Evolutionary conservation across 768 basidiomycete species (phyloP), one percentile per base, ranked within the genome.

Genomic region (Cystobasidium onofrii): DNA sequence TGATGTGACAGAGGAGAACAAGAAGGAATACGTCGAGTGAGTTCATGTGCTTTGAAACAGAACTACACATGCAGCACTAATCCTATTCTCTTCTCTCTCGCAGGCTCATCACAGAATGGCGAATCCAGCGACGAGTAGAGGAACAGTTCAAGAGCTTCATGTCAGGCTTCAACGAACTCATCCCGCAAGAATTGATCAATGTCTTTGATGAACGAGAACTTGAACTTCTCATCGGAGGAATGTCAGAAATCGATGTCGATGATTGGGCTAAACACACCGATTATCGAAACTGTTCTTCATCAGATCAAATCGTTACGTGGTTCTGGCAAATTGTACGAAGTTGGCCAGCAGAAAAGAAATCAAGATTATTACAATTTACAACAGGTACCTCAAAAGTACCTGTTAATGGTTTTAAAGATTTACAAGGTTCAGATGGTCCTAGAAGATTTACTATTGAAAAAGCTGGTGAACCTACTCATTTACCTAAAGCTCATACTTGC

Each of bases 91-190:
- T 57, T 27, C n/a, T 27, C 31, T 31, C 46, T 6, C 43, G 31
- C 77, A 83, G 83, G 75, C 84, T 83, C 70, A 88, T 98, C 74
- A 93, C 97, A 64, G 94, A 96, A 79, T 95, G 97, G 84, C 92
- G 96, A 80, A 98, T 99, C 82, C 90, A 90, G 74, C 89, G 89
- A 80, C 92, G 96, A 72, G 93, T 98, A 75, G 92, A 93, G 83
- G 96, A 99, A 74, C 96, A 99, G 81, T 98, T 98, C 80, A 92
- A 97, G 74, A 93, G 95, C 3, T 98, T 99, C 85, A 95, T 97
- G 92, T 90, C 90, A n/a, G 96, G 96, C 60, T 98, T 98, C 86
- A 96, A 92, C 84, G 96, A 99, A 83, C 86, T 99, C 67, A 97
- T 99, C 76, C 96, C 96, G 13, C 92, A 94, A 81, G 96, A 99